These are phyloP conservation scores for Takashimella tepidaria DNA, from an alignment of 1,284 basidiomycete genomes.

Conservation along the genomic window DNA sequence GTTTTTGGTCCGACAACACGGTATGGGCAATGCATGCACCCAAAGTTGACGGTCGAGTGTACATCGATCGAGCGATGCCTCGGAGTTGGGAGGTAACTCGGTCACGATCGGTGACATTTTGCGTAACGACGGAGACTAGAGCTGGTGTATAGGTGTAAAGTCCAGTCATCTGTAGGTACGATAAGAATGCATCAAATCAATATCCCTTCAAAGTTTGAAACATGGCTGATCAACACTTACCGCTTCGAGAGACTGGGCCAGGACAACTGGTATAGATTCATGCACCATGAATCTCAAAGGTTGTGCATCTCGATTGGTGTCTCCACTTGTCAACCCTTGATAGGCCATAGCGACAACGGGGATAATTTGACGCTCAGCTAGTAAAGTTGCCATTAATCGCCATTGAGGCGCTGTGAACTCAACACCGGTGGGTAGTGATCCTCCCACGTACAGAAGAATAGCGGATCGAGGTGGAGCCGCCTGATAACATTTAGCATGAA, in stretches of 20 bases:
- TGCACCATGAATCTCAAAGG: conserved; percentile 46
- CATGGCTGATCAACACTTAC: conserved; percentile 18
- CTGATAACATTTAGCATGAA: conserved; percentile 10
- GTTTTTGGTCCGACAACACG: conserved; percentile 38
- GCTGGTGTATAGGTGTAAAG: conserved; percentile 44
- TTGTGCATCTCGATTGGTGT: conserved; percentile 42
- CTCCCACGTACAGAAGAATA: conserved; percentile 87
- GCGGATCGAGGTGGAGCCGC: conserved; percentile 63
- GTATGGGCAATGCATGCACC: conserved; percentile 42
- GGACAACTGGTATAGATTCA: conserved; percentile 43
- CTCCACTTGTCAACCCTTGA: conserved; percentile 44
- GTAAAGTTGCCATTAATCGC: conserved; percentile 57
- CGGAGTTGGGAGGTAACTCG: conserved; percentile 43
- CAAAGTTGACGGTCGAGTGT: conserved; percentile 43
- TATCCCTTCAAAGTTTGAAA: not conserved
- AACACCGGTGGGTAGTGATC: conserved; percentile 93
- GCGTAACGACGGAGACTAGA: conserved; percentile 40
- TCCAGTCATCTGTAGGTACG: conserved; percentile 41
- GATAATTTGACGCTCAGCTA: conserved; percentile 40
- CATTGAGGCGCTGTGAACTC: conserved; percentile 89
- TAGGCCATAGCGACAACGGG: conserved; percentile 44
- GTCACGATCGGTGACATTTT: conserved; percentile 30
- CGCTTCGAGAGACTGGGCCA: conserved; percentile 45
- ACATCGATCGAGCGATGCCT: conserved; percentile 33
- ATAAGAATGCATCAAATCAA: not conserved